Conservation (phyloP, 306 rosid genomes). For the Gillenia trifoliata region DNA sequence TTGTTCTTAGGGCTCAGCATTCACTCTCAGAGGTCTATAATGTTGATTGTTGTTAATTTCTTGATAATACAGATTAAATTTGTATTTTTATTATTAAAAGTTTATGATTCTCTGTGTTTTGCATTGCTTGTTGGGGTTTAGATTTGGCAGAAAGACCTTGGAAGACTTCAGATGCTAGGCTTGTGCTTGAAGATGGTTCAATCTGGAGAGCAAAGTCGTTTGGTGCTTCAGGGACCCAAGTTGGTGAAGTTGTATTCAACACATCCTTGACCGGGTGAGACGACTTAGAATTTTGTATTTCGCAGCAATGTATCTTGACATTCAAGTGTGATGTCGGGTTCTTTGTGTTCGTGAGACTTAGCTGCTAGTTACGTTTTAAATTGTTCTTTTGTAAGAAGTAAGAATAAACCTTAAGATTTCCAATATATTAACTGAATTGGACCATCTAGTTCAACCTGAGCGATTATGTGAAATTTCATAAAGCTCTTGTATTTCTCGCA, state of each 20-base stretch:
- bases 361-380: not conserved
- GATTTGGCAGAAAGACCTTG: constrained; percentile 75
- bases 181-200: constrained; percentile 93
- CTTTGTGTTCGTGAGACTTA: not conserved
- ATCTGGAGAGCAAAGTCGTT: constrained; percentile 94
- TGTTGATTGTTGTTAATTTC: not conserved
- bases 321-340: not conserved
- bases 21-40: not conserved
- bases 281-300: not conserved
- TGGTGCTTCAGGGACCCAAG: constrained; percentile 94
- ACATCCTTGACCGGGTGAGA: constrained; percentile 88
- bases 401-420: not conserved
- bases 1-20: not conserved
- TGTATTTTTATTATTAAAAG: not conserved
- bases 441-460: not conserved
- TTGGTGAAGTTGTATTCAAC: constrained; percentile 96
- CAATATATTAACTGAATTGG: too few species aligned
- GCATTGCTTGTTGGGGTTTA: constrained; percentile 10
- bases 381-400: not conserved
- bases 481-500: not conserved
- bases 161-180: constrained; percentile 86
- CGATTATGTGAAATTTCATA: not conserved
- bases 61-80: not conserved
- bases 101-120: not conserved
- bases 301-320: not conserved